Percentiles rank a stretch among this genome's conserved stretches.
Evolutionary conservation across 495 filamentous ascomycete species (phyloP).

Genomic region (Podospora appendiculata): DNA sequence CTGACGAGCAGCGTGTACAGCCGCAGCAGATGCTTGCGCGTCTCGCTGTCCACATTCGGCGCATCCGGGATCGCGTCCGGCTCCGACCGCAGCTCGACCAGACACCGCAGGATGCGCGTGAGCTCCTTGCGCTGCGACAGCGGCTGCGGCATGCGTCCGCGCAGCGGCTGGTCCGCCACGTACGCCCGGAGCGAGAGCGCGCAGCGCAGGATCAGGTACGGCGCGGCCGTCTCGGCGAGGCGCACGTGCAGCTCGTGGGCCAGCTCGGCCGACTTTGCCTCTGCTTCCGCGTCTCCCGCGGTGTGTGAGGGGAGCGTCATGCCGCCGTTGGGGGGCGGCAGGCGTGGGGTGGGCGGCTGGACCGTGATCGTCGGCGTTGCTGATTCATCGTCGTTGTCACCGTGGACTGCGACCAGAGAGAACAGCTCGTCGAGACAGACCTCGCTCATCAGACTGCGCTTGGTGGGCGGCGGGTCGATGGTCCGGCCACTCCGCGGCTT

Average conservation of each 20-base stretch:
- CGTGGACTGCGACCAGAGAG: slow-evolving; percentile 51
- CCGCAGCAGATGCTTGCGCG: slow-evolving; percentile 65
- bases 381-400: slow-evolving; percentile 13
- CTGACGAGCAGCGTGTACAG: slow-evolving; percentile 74
- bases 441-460: slow-evolving; percentile 67
- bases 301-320: neutral
- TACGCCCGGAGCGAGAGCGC: slow-evolving; percentile 74
- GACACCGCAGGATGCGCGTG: slow-evolving; percentile 55
- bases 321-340: slow-evolving; percentile 4
- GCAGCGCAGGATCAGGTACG: slow-evolving; percentile 75
- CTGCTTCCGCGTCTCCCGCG: neutral
- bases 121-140: slow-evolving; percentile 72
- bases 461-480: slow-evolving; percentile 54
- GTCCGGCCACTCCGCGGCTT: slow-evolving; percentile 62
- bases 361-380: slow-evolving; percentile 18
- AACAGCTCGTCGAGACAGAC: slow-evolving; percentile 76
- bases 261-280: slow-evolving; percentile 11
- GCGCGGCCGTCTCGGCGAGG: slow-evolving; percentile 70
- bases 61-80: slow-evolving; percentile 63
- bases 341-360: slow-evolving; percentile 18
- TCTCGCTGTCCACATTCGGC: slow-evolving; percentile 44
- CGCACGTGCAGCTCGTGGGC: slow-evolving; percentile 35
- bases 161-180: slow-evolving; percentile 83
- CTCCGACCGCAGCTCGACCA: slow-evolving; percentile 62
- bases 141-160: slow-evolving; percentile 89